A percentile compares a stretch with the other conserved stretches of the same genome.
phyloP scores from a whole-genome alignment of 768 basidiomycete species.

The Boletellus ananiceps region DNA sequence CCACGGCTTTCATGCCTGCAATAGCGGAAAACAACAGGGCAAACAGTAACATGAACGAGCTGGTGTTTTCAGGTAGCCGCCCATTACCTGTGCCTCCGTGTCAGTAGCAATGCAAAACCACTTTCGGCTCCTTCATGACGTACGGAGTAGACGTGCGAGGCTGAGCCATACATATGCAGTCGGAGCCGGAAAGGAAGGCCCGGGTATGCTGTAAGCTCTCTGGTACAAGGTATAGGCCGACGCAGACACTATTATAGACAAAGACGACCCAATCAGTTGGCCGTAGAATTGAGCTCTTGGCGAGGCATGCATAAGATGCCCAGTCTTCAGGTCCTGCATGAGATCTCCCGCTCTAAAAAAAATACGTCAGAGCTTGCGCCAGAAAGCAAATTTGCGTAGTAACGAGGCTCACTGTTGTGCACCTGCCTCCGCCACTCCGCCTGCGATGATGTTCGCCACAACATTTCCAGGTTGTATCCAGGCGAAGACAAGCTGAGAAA shows the following conservation, averaged over 20 bases:
- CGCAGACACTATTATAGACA: conserved; percentile 85
- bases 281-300: conserved; percentile 94
- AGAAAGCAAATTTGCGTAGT: not conserved
- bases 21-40: conserved; percentile 65
- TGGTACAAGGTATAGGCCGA: conserved; percentile 87
- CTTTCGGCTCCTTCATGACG: conserved; percentile 23
- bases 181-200: conserved; percentile 93
- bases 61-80: conserved; percentile 70
- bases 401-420: conserved; percentile 67
- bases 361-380: not conserved
- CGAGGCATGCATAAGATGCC: conserved; percentile 86
- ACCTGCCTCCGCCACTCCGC: conserved; percentile 95
- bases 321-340: conserved; percentile 98
- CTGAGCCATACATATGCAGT: conserved; percentile 92
- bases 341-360: conserved; percentile 91
- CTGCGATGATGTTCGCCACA: conserved; percentile 97
- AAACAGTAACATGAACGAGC: conserved; percentile 75
- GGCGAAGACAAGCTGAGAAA: conserved; percentile 91
- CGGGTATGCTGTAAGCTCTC: conserved; percentile 83
- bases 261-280: conserved; percentile 83
- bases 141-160: conserved; percentile 71
- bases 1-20: conserved; percentile 62
- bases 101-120: conserved; percentile 1
- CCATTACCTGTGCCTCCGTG: conserved; percentile 58
- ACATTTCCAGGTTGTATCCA: conserved; percentile 93